Percentiles rank a stretch among this genome's conserved stretches.
These are phyloP conservation scores for Curvularia lunata DNA, from an alignment of 2,329 filamentous ascomycete species.

Conservation along the genomic window DNA sequence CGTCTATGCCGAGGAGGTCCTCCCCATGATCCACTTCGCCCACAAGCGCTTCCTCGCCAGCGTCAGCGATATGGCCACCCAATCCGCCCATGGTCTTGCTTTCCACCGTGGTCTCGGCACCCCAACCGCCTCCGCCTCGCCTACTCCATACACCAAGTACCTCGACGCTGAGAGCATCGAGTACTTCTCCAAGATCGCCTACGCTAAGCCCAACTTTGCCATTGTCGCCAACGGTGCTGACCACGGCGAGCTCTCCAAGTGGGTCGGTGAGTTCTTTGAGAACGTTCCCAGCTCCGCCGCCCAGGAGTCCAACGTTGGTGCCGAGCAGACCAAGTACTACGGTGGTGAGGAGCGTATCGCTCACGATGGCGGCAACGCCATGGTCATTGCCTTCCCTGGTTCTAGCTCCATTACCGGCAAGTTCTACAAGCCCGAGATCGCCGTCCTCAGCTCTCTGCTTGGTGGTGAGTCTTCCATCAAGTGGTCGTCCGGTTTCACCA, in stretches of 20 bases:
- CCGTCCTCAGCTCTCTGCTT: conserved; percentile 85
- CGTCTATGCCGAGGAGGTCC: conserved; percentile 88
- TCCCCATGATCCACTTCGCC: conserved; percentile 75
- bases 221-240: conserved; percentile 88
- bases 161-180: conserved; percentile 76
- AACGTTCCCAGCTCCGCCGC: conserved; percentile 61
- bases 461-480: conserved; percentile 92
- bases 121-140: conserved; percentile 74
- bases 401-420: conserved; percentile 74
- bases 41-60: conserved; percentile 73
- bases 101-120: conserved; percentile 93
- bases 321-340: conserved; percentile 79
- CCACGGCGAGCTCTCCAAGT: conserved; percentile 78
- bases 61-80: conserved; percentile 74
- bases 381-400: conserved; percentile 92
- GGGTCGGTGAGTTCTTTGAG: conserved; percentile 92
- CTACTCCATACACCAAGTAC: conserved; percentile 78
- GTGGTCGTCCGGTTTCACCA: conserved; percentile 91
- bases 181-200: conserved; percentile 78
- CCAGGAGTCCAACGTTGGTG: conserved; percentile 60
- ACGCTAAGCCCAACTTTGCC: conserved; percentile 88
- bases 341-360: conserved; percentile 93
- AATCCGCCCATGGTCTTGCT: conserved; percentile 83
- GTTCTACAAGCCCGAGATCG: conserved; percentile 86
- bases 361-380: conserved; percentile 76